A percentile compares a stretch with the other conserved stretches of the same genome.
These are phyloP conservation scores for Micractinium sp. DNA, from an alignment of 139 green algal species.

Conservation along the genomic window DNA sequence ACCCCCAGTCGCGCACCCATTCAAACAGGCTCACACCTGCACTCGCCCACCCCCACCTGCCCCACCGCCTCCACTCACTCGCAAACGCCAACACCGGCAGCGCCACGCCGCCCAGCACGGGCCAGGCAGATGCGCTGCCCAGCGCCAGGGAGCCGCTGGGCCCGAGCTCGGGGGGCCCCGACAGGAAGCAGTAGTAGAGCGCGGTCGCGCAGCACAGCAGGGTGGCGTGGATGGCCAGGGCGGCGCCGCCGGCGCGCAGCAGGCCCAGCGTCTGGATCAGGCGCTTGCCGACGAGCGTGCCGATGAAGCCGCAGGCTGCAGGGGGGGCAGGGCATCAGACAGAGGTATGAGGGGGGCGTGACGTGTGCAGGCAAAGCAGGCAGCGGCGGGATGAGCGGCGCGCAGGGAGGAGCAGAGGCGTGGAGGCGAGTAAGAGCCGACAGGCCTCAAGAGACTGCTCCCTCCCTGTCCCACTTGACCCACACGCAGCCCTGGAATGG, in stretches of 20 bases:
- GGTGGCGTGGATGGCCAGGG: slow-evolving; percentile 41
- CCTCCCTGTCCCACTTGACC: too few relatives aligned
- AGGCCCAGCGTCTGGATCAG: slow-evolving; percentile 50
- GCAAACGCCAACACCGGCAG: slow-evolving; percentile 53
- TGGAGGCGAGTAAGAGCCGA: too few relatives aligned
- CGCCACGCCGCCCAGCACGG: slow-evolving; percentile 27
- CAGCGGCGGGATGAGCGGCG: background rate
- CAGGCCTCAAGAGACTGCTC: too few relatives aligned
- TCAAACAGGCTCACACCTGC: too few relatives aligned
- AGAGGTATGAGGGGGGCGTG: background rate
- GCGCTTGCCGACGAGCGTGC: slow-evolving; percentile 44
- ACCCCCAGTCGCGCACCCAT: too few relatives aligned
- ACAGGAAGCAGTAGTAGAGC: slow-evolving; percentile 10
- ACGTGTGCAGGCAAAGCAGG: too few relatives aligned
- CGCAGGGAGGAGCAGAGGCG: background rate
- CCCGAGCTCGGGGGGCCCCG: slow-evolving; percentile 12
- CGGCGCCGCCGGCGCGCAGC: slow-evolving; percentile 39
- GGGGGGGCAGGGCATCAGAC: background rate
- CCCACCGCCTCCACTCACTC: background rate
- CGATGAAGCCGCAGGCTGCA: slow-evolving; percentile 52
- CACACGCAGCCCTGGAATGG: too few relatives aligned
- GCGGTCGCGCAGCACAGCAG: background rate
- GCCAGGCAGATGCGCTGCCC: background rate
- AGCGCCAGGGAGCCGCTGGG: slow-evolving; percentile 18
- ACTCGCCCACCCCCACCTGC: background rate